Base-by-base conservation (phyloP, 2,329 filamentous ascomycete genomes). In the Colletotrichum sp. region DNA sequence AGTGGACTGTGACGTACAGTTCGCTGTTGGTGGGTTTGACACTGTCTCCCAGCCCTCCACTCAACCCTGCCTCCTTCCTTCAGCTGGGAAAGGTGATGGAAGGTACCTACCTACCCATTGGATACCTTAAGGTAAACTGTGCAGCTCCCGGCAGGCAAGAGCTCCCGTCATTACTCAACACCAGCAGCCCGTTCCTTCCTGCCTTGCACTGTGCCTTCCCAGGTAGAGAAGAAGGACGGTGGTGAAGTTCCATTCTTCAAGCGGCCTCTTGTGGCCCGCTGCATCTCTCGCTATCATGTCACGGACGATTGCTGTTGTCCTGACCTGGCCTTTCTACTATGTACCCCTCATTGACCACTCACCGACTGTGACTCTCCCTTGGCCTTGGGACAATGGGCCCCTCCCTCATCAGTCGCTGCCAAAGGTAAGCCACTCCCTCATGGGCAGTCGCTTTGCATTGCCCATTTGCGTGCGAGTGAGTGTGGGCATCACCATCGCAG, bases 201-300 rank as follows among this genome's bases (percentile, higher is more conserved):
- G 16, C 36, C 36, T 49, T 49, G 44, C 44, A 49, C 18, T 49
- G 44, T 49, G 44, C 44, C 44, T 21, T 21, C 44, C 44, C n/a
- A 21, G 10, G 18, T 10, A 49, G 44, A 49, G 44, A 49, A 21
- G 18, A 21, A 21, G 18, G 44, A 13, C 44, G n/a, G 44, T 21
- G 44, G 7, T 21, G 44, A 34, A 34, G 9, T 18, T 30, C 28
- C 28, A 30, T 30, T 62, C 59, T 62, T 62, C 59, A 62, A 32
- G 28, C 28, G 59, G n/a, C 32, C 18, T 44, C 44, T 57, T n/a
- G 26, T 72, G 69, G 63, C 57, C 68, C 64, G 73, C 73, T 76
- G 63, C 63, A 76, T 73, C 12, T 59, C 55, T 68, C 73, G 73
- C 64, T 72, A n/a, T 49, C 44, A 49, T 49, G n/a, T 49, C n/a